Conservation (phyloP, 2,329 filamentous ascomycete species). For the Amphichorda felina region DNA sequence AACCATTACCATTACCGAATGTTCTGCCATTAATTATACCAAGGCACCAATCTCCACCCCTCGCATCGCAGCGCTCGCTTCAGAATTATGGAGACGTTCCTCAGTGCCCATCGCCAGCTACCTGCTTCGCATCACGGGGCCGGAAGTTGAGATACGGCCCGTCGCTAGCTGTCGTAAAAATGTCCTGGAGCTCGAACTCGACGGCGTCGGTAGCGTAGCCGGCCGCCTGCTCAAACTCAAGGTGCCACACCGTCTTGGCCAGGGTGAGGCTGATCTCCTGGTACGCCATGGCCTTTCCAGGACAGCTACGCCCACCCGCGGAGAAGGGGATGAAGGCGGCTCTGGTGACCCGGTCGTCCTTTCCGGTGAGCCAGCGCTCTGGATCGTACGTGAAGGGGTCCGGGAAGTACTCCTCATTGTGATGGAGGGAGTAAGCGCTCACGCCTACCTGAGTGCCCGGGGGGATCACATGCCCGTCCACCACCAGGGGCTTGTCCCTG, state of each 20-base stretch:
- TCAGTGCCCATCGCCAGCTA: too few relatives aligned
- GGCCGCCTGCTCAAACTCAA: slow-evolving; percentile 37
- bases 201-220: too few relatives aligned
- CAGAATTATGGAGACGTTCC: too few relatives aligned
- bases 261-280: slow-evolving; percentile 53
- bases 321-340: slow-evolving; percentile 61
- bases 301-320: slow-evolving; percentile 57
- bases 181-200: too few relatives aligned
- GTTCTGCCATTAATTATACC: too few relatives aligned
- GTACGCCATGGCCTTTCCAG: slow-evolving; percentile 59
- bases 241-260: slow-evolving; percentile 47
- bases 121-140: not conserved
- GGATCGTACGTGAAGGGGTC: slow-evolving; percentile 46
- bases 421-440: slow-evolving; percentile 57
- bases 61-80: too few relatives aligned
- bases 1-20: too few relatives aligned
- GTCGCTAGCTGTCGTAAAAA: not conserved
- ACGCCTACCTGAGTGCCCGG: too few relatives aligned
- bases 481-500: too few relatives aligned
- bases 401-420: slow-evolving; percentile 50
- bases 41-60: too few relatives aligned
- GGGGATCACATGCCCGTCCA: too few relatives aligned
- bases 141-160: too few relatives aligned
- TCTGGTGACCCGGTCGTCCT: slow-evolving; percentile 31
- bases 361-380: slow-evolving; percentile 51